A percentile compares a stretch with the other conserved stretches of the same genome.
phyloP scores from a whole-genome alignment of 2,329 filamentous ascomycete genomes.

The Cytospora schulzeri region DNA sequence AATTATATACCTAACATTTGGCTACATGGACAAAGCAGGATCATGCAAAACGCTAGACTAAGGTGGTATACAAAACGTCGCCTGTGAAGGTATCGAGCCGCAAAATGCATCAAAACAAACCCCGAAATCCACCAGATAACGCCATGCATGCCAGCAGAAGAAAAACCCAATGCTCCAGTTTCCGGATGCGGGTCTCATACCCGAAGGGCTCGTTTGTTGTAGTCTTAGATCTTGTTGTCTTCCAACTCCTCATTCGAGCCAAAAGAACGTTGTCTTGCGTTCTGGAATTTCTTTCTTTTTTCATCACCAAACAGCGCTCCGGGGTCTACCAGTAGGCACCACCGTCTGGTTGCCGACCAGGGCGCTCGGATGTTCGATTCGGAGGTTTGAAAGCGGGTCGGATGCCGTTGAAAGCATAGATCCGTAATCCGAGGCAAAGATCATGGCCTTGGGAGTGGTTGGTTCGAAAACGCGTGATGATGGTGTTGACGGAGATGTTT shows the following conservation, averaged over 20 bases:
- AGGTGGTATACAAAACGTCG: neutral
- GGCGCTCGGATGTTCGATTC: neutral
- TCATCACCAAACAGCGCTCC: conserved; percentile 4
- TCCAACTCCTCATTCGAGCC: neutral
- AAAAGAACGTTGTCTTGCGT: neutral
- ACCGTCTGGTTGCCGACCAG: neutral
- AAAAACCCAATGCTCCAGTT: neutral
- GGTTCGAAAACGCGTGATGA: conserved; percentile 34
- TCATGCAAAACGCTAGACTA: neutral
- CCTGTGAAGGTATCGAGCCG: neutral
- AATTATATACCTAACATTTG: neutral
- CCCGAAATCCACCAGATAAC: neutral
- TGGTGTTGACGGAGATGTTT: conserved; percentile 23
- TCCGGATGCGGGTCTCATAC: too few species aligned
- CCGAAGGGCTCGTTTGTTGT: neutral
- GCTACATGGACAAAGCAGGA: neutral
- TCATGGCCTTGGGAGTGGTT: conserved; percentile 37
- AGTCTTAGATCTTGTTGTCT: neutral
- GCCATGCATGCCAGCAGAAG: neutral
- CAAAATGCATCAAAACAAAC: neutral
- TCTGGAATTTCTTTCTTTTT: too few species aligned
- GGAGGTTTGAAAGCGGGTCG: neutral
- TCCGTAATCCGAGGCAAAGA: conserved; percentile 1
- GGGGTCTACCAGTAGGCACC: neutral
- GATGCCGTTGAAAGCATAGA: neutral